phyloP scores from a whole-genome alignment of 768 basidiomycete species.

The Kwoniella pini region DNA sequence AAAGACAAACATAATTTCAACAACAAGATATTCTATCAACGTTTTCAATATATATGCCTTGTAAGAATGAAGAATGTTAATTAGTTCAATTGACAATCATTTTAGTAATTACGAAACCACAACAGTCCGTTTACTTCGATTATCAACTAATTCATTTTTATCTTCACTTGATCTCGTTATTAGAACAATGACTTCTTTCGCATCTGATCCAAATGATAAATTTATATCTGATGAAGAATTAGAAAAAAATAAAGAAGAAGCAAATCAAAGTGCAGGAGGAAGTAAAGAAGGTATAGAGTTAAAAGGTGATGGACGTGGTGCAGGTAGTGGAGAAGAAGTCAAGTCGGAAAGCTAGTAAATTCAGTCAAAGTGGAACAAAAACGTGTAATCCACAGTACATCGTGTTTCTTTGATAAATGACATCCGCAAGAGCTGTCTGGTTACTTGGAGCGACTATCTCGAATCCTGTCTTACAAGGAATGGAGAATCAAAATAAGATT shows the following conservation, averaged over 20 bases:
- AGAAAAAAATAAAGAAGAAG: slow-evolving; percentile 22
- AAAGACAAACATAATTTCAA: too few relatives aligned
- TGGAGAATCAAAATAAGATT: too few relatives aligned
- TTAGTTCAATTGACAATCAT: background rate
- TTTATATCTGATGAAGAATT: slow-evolving; percentile 34
- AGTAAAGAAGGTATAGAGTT: slow-evolving; percentile 40
- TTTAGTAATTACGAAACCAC: slow-evolving; percentile 60
- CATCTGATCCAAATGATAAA: slow-evolving; percentile 61
- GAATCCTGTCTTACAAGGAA: too few relatives aligned
- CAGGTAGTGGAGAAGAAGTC: slow-evolving; percentile 47
- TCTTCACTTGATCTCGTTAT: slow-evolving; percentile 85
- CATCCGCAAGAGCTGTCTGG: too few relatives aligned
- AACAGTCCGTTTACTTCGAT: slow-evolving; percentile 79
- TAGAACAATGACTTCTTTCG: slow-evolving; percentile 78
- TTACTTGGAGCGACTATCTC: too few relatives aligned
- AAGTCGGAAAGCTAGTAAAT: background rate
- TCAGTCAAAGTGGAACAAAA: too few relatives aligned
- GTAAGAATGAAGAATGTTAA: too few relatives aligned
- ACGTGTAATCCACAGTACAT: too few relatives aligned
- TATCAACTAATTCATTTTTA: slow-evolving; percentile 80
- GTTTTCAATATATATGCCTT: too few relatives aligned
- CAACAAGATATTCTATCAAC: too few relatives aligned
- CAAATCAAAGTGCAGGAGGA: slow-evolving; percentile 18
- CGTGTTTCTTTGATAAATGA: too few relatives aligned
- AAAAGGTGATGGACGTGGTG: slow-evolving; percentile 44